Evolutionary conservation across 2,329 filamentous ascomycete species (phyloP).

Genomic region (Aureobasidium sp.): DNA sequence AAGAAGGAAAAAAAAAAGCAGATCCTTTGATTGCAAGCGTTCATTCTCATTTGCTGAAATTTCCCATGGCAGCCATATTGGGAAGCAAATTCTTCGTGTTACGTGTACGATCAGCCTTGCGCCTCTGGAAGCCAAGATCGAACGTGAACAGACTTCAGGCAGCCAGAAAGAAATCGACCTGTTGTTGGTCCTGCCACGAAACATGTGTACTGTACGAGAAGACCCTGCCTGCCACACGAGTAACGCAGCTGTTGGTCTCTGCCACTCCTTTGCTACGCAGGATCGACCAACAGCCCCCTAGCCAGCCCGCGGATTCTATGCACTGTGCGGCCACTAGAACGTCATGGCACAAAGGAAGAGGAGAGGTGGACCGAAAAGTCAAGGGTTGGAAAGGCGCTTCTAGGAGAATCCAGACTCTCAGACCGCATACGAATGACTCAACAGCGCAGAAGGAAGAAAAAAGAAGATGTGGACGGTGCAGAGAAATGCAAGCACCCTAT

Average conservation of each 20-base stretch:
- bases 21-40: background rate
- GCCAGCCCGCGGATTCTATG: slow-evolving; percentile 9
- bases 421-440: slow-evolving; percentile 12
- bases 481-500: slow-evolving; percentile 3
- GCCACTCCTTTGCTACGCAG: background rate
- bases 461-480: slow-evolving; percentile 15
- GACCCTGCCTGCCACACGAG: slow-evolving; percentile 1
- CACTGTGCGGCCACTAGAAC: background rate
- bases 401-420: slow-evolving; percentile 5
- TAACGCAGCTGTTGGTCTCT: slow-evolving; percentile 7
- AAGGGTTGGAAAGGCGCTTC: slow-evolving; percentile 10
- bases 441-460: slow-evolving; percentile 6
- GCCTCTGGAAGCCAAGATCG: background rate
- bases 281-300: slow-evolving; percentile 4
- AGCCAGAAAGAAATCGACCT: background rate
- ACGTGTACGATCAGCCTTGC: slow-evolving; percentile 11
- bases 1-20: slow-evolving; percentile 6
- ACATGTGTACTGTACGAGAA: background rate
- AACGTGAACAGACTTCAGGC: slow-evolving; percentile 1
- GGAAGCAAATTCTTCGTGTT: background rate
- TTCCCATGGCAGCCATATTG: slow-evolving; percentile 2
- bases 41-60: slow-evolving; percentile 12
- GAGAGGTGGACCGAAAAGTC: background rate
- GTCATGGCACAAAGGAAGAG: slow-evolving; percentile 6
- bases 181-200: slow-evolving; percentile 2